Evolutionary conservation across 768 basidiomycete species (phyloP).

Genomic region (Suillus plorans): DNA sequence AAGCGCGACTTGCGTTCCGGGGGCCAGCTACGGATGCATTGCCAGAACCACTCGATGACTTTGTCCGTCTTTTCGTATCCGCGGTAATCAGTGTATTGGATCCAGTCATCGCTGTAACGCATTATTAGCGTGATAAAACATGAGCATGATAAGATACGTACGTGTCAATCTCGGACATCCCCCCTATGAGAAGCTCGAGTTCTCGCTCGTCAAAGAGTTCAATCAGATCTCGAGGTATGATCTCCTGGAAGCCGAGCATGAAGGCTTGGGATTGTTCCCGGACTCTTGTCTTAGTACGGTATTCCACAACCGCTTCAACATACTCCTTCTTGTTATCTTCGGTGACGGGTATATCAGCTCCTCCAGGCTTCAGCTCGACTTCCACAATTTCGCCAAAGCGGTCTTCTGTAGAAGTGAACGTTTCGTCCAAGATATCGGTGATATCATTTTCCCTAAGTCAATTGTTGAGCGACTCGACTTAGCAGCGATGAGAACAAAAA

Average conservation of each 20-base stretch:
- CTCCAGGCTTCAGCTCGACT: slow-evolving; percentile 64
- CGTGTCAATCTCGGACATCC: slow-evolving; percentile 92
- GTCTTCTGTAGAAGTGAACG: slow-evolving; percentile 70
- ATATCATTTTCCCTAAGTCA: slow-evolving; percentile 67
- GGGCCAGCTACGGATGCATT: slow-evolving; percentile 87
- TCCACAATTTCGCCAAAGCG: slow-evolving; percentile 72
- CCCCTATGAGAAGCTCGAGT: slow-evolving; percentile 85
- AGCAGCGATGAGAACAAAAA: slow-evolving; percentile 12
- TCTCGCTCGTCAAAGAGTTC: slow-evolving; percentile 92
- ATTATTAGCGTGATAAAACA: neutral
- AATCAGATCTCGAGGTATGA: slow-evolving; percentile 81
- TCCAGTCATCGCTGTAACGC: slow-evolving; percentile 76
- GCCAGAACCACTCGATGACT: slow-evolving; percentile 96
- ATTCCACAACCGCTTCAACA: slow-evolving; percentile 74
- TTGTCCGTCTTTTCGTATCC: slow-evolving; percentile 84
- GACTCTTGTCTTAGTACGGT: slow-evolving; percentile 80
- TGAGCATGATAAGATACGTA: slow-evolving; percentile 32
- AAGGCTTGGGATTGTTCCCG: slow-evolving; percentile 84
- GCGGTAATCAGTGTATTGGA: slow-evolving; percentile 90
- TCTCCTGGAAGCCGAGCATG: slow-evolving; percentile 81
- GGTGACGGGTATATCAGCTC: slow-evolving; percentile 61
- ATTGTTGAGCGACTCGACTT: slow-evolving; percentile 5
- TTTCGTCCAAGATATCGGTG: slow-evolving; percentile 71
- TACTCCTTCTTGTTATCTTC: slow-evolving; percentile 79
- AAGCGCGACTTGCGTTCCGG: slow-evolving; percentile 84